Conservation (phyloP, 2,329 filamentous ascomycete genomes). For the Penicillium freii region DNA sequence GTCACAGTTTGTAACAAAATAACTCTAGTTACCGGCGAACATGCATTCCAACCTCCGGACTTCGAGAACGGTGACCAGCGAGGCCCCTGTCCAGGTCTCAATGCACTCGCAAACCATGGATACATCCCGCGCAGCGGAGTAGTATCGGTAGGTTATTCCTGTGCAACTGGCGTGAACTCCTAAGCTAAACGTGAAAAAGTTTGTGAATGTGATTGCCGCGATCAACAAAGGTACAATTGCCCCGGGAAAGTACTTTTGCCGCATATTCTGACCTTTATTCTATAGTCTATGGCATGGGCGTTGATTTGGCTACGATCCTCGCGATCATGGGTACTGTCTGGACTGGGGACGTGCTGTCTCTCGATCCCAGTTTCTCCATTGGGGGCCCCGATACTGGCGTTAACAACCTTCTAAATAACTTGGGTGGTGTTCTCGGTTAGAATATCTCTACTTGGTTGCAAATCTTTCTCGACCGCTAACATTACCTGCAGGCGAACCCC, state of each 20-base stretch:
- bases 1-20: neutral
- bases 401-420: slow-evolving; percentile 45
- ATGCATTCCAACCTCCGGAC: slow-evolving; percentile 36
- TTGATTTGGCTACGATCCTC: slow-evolving; percentile 45
- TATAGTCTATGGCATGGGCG: slow-evolving; percentile 49
- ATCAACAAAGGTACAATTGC: slow-evolving; percentile 34
- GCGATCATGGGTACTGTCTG: slow-evolving; percentile 50
- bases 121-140: slow-evolving; percentile 46
- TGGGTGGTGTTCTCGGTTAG: slow-evolving; percentile 46
- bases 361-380: slow-evolving; percentile 53
- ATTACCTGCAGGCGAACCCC: slow-evolving; percentile 38
- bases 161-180: accelerated
- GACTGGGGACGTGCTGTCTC: slow-evolving; percentile 52
- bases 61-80: slow-evolving; percentile 38
- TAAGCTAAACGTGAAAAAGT: slow-evolving; percentile 16
- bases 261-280: neutral
- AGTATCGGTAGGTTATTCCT: slow-evolving; percentile 23
- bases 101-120: slow-evolving; percentile 45
- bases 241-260: no score
- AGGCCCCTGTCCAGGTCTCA: slow-evolving; percentile 44
- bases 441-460: neutral
- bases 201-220: slow-evolving; percentile 33
- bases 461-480: neutral
- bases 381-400: slow-evolving; percentile 44
- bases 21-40: slow-evolving; percentile 33